Evolutionary conservation across 192 early-diverging fungal genomes (phyloP).

Genomic region (Gryganskiella cystojenkinii): DNA sequence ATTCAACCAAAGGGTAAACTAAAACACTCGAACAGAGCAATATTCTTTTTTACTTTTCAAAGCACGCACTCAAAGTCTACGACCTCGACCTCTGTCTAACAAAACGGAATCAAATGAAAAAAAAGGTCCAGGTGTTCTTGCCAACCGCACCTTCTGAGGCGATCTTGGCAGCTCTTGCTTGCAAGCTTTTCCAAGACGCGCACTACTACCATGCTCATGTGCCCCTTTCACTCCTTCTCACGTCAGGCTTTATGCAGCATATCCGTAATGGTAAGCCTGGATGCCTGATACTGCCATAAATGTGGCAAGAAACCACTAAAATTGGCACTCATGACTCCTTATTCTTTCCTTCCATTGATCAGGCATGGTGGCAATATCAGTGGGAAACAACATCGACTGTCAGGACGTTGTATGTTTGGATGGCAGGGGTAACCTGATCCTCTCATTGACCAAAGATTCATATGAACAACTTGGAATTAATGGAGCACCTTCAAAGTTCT

Average conservation of each 20-base stretch:
- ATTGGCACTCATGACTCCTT: background rate
- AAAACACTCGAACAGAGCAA: no score
- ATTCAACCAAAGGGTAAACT: slow-evolving; percentile 48
- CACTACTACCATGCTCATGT: slow-evolving; percentile 33
- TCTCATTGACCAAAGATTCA: slow-evolving; percentile 56
- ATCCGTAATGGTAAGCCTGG: slow-evolving; percentile 41
- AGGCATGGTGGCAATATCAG: slow-evolving; percentile 1
- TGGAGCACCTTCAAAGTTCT: slow-evolving; percentile 48
- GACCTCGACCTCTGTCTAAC: background rate
- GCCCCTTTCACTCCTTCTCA: slow-evolving; percentile 26
- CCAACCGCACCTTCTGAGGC: slow-evolving; percentile 5
- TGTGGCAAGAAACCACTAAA: background rate
- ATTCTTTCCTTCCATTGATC: slow-evolving; percentile 1
- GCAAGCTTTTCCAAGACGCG: background rate
- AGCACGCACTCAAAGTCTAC: background rate
- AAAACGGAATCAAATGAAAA: no score
- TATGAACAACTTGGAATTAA: slow-evolving; percentile 56
- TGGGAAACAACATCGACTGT: background rate
- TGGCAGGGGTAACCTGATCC: slow-evolving; percentile 23
- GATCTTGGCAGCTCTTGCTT: slow-evolving; percentile 2
- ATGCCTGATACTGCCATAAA: slow-evolving; percentile 31
- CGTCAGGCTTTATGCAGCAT: slow-evolving; percentile 33
- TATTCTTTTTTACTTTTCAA: slow-evolving; percentile 14
- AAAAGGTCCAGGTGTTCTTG: slow-evolving; percentile 39
- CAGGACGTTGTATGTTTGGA: background rate